Conservation (phyloP, 2,329 filamentous ascomycete genomes). For the Amauroascus niger region DNA sequence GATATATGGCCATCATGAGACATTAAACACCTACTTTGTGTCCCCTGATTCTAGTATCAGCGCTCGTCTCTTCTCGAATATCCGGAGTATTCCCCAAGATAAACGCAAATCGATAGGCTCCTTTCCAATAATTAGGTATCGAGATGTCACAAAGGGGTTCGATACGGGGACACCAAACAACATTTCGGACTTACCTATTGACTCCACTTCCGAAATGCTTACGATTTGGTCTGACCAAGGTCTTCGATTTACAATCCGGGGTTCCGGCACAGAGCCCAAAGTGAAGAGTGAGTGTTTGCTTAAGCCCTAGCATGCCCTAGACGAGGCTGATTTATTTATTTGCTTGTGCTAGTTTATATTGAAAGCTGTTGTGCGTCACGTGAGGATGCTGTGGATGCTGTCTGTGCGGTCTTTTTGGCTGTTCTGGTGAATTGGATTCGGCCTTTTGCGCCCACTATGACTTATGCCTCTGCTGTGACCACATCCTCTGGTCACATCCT, state of each 20-base stretch:
- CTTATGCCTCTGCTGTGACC: conserved; percentile 26
- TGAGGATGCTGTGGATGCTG: conserved; percentile 29
- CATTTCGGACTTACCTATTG: conserved; percentile 47
- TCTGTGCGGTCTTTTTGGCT: conserved; percentile 31
- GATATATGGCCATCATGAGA: conserved; percentile 52
- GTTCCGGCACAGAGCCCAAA: conserved; percentile 57
- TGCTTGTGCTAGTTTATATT: conserved; percentile 31
- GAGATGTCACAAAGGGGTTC: conserved; percentile 52
- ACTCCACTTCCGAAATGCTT: conserved; percentile 53
- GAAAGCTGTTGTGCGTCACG: conserved; percentile 33
- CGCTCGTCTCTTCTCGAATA: conserved; percentile 45
- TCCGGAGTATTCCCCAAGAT: conserved; percentile 39
- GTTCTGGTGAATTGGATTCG: conserved; percentile 33
- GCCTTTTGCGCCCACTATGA: conserved; percentile 32
- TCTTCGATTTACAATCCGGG: conserved; percentile 50
- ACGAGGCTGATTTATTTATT: not conserved
- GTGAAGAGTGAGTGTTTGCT: conserved; percentile 44
- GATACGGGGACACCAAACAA: conserved; percentile 48
- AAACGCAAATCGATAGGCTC: conserved; percentile 41
- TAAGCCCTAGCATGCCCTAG: not conserved
- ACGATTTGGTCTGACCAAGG: conserved; percentile 48
- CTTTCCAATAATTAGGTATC: conserved; percentile 48
- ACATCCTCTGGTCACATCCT: conserved; percentile 33
- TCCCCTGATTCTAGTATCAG: conserved; percentile 48
- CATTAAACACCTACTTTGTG: conserved; percentile 54